Conservation (phyloP, 495 filamentous ascomycete species). For the Podospora comata region DNA sequence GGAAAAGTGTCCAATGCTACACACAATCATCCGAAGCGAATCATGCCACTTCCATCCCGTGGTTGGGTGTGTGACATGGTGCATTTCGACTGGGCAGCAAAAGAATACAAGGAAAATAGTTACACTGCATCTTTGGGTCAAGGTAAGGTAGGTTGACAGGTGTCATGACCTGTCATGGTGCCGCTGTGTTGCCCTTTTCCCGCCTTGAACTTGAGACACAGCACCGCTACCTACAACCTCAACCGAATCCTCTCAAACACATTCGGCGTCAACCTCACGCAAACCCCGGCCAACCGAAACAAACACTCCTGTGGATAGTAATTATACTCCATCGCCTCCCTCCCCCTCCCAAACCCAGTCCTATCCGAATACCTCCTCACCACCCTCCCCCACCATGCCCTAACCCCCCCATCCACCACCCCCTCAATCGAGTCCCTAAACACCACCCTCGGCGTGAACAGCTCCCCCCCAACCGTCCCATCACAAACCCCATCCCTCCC, state of each 20-base stretch:
- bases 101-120: neutral
- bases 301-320: conserved; percentile 5
- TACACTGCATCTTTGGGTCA: neutral
- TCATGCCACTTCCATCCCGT: neutral
- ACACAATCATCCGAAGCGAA: neutral
- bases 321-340: conserved; percentile 6
- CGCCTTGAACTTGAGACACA: neutral
- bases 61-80: neutral
- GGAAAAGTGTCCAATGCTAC: neutral
- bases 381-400: neutral
- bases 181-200: neutral
- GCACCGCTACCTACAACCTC: neutral
- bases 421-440: neutral
- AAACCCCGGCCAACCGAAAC: neutral
- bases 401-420: neutral
- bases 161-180: neutral
- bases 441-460: neutral
- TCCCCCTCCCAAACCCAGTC: neutral
- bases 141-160: neutral
- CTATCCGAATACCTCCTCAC: neutral
- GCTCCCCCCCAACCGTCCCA: neutral
- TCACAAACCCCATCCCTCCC: conserved; percentile 3
- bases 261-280: neutral
- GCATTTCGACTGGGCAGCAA: neutral
- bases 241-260: neutral